Base-by-base conservation (phyloP, 169 alveolate species). In the Cryptosporidium ryanae region DNA sequence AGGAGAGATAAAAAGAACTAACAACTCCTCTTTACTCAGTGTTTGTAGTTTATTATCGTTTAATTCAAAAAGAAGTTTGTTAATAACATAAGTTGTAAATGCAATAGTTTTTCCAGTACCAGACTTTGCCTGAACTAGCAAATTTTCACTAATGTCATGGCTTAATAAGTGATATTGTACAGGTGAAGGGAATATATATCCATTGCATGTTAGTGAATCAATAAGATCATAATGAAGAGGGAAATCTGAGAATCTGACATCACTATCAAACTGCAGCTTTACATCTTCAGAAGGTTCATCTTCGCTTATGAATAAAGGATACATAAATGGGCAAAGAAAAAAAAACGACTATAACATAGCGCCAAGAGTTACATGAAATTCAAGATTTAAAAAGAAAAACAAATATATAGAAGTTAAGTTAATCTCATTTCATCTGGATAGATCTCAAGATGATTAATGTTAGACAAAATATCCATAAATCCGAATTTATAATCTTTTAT, bases 1-100 rank as follows among this genome's bases (percentile, higher is more conserved):
- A 13, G 98, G 98, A 25, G 96, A 93, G 27, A 95, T 76, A 3
- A 61, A 38, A 23, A 68, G 49, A 5, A 65, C 34, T 50, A 31
- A 52, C 8, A 61, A 23, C 23, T n/a, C 18, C 18, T 25, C 48
- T 18, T 10, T 23, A 15, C 13, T 32, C 12, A n/a, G 31, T 2
- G 13, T n/a, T 38, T 59, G 25, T 18, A 10, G 7, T 32, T 61
- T 23, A 70, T 18, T 43, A 54, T 31, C 8, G 31, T 70, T 67
- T 17, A 70, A 2, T 21, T 12, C 17, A 29, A 49, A 15, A 43
- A 82, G 31, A 43, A 83, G 18, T 43, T 48, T 44, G 59, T 90
- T 90, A 18, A 90, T 63, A 21, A 70, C 52, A 12, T 23, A 43
- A 25, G 84, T 10, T 8, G 63, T 82, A 43, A 90, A 90, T 3